Base-by-base conservation (phyloP, 371 early-diverging fungal species). In the Coemansia sp. region DNA sequence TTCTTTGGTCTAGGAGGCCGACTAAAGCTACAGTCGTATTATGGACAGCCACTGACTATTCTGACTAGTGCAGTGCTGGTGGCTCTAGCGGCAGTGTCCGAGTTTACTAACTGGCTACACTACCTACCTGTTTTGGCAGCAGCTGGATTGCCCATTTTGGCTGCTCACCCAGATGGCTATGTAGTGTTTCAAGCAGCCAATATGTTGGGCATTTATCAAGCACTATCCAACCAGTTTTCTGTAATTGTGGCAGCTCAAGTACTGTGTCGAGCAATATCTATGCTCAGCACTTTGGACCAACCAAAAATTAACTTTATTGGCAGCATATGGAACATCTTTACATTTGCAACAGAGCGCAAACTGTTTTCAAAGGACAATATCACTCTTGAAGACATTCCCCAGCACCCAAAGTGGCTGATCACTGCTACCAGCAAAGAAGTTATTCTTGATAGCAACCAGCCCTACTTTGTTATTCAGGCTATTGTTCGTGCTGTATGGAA, bases 201-300 rank as follows among this genome's bases (percentile, higher is more conserved):
- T n/a, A 0, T 42, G n/a, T n/a, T 42, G 44, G 44, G 44, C 3
- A 42, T 42, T n/a, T 42, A 42, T n/a, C 44, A n/a, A 16, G 44
- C 44, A 42, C 0, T 3, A 5, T 42, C 12, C 16, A 42, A 14
- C 14, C 16, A 14, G 42, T 11, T n/a, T 23, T 23, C 23, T 2
- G 23, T 12, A 42, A 3, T 42, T 5, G 5, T 0, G n/a, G 44
- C n/a, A 16, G 44, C n/a, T 0, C 44, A 42, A 42, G 5, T 12
- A 3, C 3, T 42, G 4, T 1, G 44, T n/a, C n/a, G 0, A 0
- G 0, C 11, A 42, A n/a, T n/a, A 0, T 0, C n/a, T 0, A 42
- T 42, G 44, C 44, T 42, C 5, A 42, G 44, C 16, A 16, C 44
- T 42, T 0, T 42, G 4, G 44, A 42, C 5, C 3, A 42, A n/a